Conservation (phyloP, 164 flowering plant genomes). For the Echeveria elegans region DNA sequence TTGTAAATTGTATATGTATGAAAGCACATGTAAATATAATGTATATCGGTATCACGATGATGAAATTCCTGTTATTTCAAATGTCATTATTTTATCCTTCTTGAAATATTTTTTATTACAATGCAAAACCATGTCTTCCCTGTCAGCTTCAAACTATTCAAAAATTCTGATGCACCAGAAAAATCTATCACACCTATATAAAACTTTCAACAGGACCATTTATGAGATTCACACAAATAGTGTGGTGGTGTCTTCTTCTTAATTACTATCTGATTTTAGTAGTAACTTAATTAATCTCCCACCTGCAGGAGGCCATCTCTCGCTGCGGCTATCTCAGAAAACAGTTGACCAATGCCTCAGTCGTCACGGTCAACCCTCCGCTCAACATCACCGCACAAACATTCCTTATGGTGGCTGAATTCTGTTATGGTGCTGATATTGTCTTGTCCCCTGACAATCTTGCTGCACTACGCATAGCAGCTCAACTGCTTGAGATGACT, state of each 20-base stretch:
- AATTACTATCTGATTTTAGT: not conserved
- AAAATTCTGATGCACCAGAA: not conserved
- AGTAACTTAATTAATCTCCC: not conserved
- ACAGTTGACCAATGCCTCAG: slow-evolving; percentile 27
- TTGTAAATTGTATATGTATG: not conserved
- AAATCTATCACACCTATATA: not conserved
- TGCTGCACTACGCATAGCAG: slow-evolving; percentile 47
- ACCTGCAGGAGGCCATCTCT: not conserved
- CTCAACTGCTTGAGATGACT: slow-evolving; percentile 60
- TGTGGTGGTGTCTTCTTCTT: not conserved
- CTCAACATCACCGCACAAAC: slow-evolving; percentile 57
- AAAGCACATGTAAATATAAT: not conserved
- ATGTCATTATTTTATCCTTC: not conserved
- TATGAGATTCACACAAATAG: not conserved
- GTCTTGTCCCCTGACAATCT: slow-evolving; percentile 61
- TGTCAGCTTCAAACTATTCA: not conserved
- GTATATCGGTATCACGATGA: not conserved
- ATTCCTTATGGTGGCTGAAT: slow-evolving; percentile 42
- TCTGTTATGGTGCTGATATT: slow-evolving; percentile 44
- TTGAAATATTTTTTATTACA: not conserved
- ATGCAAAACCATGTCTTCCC: not conserved
- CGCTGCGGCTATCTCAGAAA: slow-evolving; percentile 47
- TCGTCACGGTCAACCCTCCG: slow-evolving; percentile 43
- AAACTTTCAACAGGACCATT: not conserved
- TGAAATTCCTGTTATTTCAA: not conserved